Base-by-base conservation (phyloP, 768 basidiomycete genomes). In the Melanogaster broomeanus region DNA sequence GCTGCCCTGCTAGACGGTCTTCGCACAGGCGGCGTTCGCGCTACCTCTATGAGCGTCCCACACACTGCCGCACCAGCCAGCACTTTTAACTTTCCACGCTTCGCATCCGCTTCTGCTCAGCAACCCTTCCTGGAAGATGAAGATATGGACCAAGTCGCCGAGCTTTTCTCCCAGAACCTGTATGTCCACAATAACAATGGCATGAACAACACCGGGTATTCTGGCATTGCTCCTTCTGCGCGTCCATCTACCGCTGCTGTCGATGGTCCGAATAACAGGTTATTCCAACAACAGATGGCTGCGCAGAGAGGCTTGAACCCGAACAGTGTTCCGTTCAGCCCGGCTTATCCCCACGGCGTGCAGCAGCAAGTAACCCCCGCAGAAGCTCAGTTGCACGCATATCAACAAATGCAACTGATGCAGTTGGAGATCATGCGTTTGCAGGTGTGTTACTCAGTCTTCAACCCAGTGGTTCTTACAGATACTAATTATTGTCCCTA, bases 1-100 rank as follows among this genome's bases (percentile, higher is more conserved):
- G 90, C 92, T 45, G 88, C 89, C 55, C 90, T 93, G 64, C 89
- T 93, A 70, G 78, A 87, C 53, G 90, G 88, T 61, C 89, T 93
- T 64, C 88, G 91, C 67, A 93, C 91, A 48, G 92, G 91, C 67
- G 91, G 91, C 43, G 92, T 93, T 53, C 87, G 91, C 61, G 85
- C 90, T n/a, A 63, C 78, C 40, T 88, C 88, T 50, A 67, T 66
- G 55, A 43, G 49, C 57, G 69, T 81, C 18, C 87, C 89, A 37
- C 84, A 87, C 69, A 85, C 87, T 42, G 85, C 88, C 48, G 82
- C 83, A 22, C 83, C 85, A 21, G 66, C 69, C 37, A 75, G 75
- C 48, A 72, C 83, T 33, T 89, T 89, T 78, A 82, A 81, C 65
- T 61, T 88, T 45, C 77, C 83, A 52, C 82, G 81, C 56, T 81